Conservation (phyloP, 2,329 filamentous ascomycete genomes). For the Colletotrichum sp. region DNA sequence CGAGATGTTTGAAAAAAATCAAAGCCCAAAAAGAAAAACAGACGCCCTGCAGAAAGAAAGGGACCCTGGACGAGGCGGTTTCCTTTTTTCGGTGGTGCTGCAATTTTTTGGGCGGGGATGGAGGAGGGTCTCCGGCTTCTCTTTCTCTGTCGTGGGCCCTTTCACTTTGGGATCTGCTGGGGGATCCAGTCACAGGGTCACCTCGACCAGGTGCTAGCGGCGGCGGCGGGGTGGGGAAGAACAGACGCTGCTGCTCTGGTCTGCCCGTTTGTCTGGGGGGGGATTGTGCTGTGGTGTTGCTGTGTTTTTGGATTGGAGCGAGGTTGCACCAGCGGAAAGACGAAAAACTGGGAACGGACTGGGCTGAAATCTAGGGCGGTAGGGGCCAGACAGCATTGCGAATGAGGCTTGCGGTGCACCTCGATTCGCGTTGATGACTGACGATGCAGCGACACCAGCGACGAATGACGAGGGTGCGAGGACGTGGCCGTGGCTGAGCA, state of each 20-base stretch:
- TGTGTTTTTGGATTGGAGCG: no score
- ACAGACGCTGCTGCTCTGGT: no score
- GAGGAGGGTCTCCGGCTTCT: not conserved
- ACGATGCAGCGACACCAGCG: not conserved
- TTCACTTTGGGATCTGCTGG: not conserved
- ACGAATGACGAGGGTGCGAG: not conserved
- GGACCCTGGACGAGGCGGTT: not conserved
- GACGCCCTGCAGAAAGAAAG: not conserved
- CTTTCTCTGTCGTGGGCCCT: not conserved
- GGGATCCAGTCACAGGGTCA: not conserved
- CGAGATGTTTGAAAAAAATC: not conserved
- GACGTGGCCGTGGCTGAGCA: conserved; percentile 18
- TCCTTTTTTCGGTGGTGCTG: not conserved
- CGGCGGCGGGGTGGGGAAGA: not conserved
- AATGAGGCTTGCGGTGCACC: conserved; percentile 7
- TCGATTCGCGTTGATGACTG: not conserved
- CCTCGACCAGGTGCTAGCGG: not conserved
- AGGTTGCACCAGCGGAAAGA: not conserved
- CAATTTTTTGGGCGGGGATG: conserved; percentile 2
- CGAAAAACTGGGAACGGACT: not conserved
- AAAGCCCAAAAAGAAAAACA: not conserved
- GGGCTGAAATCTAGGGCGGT: not conserved
- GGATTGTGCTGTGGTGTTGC: not conserved
- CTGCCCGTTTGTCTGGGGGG: not conserved
- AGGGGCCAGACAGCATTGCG: not conserved